phyloP scores from a whole-genome alignment of 1,284 basidiomycete species.

The Puccinia novopanici region DNA sequence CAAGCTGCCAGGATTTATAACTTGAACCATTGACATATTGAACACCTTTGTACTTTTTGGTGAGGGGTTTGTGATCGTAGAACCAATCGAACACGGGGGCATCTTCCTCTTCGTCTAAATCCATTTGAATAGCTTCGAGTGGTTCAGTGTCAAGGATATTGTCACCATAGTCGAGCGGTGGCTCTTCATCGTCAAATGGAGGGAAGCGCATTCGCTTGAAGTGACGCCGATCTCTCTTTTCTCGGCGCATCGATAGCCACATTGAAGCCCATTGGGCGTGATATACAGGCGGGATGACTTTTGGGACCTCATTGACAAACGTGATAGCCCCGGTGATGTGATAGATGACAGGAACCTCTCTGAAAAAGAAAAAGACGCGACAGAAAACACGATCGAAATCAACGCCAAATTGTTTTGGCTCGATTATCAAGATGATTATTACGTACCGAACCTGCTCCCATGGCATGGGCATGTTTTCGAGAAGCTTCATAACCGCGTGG shows the following conservation, averaged over 20 bases:
- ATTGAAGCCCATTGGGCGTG: conserved; percentile 99
- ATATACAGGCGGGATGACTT: conserved; percentile 94
- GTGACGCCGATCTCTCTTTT: conserved; percentile 97
- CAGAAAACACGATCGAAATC: background rate
- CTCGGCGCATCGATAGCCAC: conserved; percentile 99
- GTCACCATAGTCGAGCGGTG: conserved; percentile 95
- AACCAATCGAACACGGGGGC: conserved; percentile 96
- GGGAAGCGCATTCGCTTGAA: conserved; percentile 99
- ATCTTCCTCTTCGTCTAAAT: conserved; percentile 92
- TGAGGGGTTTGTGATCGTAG: conserved; percentile 92
- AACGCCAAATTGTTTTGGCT: conserved; percentile 13
- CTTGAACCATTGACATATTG: conserved; percentile 82
- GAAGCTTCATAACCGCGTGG: conserved; percentile 97
- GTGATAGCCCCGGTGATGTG: conserved; percentile 99
- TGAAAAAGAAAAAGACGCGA: conserved; percentile 62
- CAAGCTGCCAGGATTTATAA: conserved; percentile 89
- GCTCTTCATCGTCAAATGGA: conserved; percentile 99
- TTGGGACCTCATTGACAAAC: conserved; percentile 97
- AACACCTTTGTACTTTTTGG: conserved; percentile 69
- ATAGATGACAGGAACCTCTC: conserved; percentile 93
- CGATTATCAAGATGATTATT: conserved; percentile 11
- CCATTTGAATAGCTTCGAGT: conserved; percentile 94
- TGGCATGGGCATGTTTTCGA: conserved; percentile 98
- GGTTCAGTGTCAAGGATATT: conserved; percentile 98
- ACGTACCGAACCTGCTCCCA: conserved; percentile 70